Base-by-base conservation (phyloP, 2,329 filamentous ascomycete genomes). In the Stemphylium beticola region DNA sequence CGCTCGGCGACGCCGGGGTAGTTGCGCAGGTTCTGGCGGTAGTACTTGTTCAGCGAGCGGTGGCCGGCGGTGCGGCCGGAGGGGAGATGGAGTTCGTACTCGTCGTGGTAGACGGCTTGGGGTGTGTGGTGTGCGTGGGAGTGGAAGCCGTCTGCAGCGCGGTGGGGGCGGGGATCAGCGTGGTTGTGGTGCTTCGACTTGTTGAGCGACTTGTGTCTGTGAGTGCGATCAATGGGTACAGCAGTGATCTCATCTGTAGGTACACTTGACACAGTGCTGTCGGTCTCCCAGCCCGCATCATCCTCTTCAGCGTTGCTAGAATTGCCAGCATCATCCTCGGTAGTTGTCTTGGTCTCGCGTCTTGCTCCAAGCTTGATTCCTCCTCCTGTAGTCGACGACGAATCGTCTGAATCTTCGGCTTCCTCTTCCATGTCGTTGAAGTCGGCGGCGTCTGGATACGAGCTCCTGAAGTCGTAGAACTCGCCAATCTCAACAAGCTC, bases 391-490 rank as follows among this genome's bases (percentile, higher is more conserved):
- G 78, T 78, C 11, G 77, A 76, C 40, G 78, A 66, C 26, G 75
- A 79, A 12, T 83, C 81, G 44, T 83, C 83, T 11, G 71, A 70
- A 18, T 72, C 68, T 15, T 81, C 60, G 29, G 70, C 65, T 53
- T 73, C 67, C 10, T 81, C 60, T 49, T 69, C 65, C 59, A 68
- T 65, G 1, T 84, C 85, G 1, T 86, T 84, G 14, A 85, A 80
- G 7, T 83, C 81, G 50, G 83, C 90, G 10, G 83, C 86, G 67
- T 98, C 95, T 0, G 92, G 95, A 75, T 99, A 99, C 1, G 95
- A 96, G 77, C 90, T 91, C 62, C 91, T 85, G 83, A 99, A 99
- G 73, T 99, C 95, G 76, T 99, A 99, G 76, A 91, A 97, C 62
- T 98, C 91, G 52, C 95, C 95, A 69, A 99, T 91, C 51, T 96